Conservation (phyloP, 2,329 filamentous ascomycete species). For the Reticulascus tulasneorum region DNA sequence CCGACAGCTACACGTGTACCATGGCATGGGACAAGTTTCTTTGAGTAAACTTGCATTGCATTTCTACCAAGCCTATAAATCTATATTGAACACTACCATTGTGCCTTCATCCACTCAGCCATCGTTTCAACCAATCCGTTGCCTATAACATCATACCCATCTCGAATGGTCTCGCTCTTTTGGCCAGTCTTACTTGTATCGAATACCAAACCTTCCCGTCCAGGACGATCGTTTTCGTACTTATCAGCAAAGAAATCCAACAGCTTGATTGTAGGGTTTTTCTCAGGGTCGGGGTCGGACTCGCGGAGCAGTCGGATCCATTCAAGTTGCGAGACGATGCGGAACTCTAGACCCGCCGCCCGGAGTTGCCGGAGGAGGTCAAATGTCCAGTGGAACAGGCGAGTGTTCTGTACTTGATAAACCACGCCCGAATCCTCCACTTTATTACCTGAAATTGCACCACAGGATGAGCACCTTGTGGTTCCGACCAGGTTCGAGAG, state of each 20-base stretch:
- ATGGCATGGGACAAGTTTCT: no score
- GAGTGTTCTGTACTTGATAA: constrained; percentile 51
- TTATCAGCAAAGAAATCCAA: constrained; percentile 48
- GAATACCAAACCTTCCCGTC: constrained; percentile 32
- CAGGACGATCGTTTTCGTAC: constrained; percentile 41
- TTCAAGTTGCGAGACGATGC: constrained; percentile 35
- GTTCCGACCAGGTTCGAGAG: constrained; percentile 19
- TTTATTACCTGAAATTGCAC: constrained; percentile 8
- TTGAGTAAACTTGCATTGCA: no score
- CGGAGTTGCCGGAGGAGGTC: constrained; percentile 48
- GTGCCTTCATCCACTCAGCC: constrained; percentile 26
- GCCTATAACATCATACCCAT: constrained; percentile 30
- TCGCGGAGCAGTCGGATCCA: constrained; percentile 41
- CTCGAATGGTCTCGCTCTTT: constrained; percentile 26
- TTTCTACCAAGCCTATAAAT: no score
- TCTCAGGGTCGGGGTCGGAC: constrained; percentile 42
- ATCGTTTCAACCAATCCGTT: constrained; percentile 34
- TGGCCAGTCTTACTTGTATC: constrained; percentile 28
- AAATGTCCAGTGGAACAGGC: constrained; percentile 43
- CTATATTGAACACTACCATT: no score
- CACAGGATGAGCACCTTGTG: constrained; percentile 26
- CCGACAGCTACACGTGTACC: no score
- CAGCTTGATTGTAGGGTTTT: constrained; percentile 48
- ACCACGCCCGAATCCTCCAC: constrained; percentile 25
- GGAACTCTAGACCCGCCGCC: constrained; percentile 39